Evolutionary conservation across 192 early-diverging fungal genomes (phyloP), one percentile per base, ranked within the genome.

Genomic region (Thoreauomyces humboldtii): DNA sequence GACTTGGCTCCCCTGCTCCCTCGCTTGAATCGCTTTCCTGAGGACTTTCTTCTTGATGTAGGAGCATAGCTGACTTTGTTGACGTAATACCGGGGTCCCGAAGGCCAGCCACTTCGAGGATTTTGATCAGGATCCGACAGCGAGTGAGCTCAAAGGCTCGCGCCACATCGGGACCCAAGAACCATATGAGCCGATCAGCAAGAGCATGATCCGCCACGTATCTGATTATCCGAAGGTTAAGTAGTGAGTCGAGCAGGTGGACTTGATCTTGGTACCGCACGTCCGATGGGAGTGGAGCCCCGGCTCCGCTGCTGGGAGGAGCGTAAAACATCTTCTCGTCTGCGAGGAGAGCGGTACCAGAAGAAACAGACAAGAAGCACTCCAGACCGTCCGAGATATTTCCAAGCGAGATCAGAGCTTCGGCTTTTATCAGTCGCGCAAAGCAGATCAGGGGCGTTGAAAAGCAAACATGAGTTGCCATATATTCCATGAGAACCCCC

Each of bases 171-270:
- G 24, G n/a, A n/a, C 67, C 67, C 11, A 44, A 34, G 35, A 69
- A 51, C 46, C n/a, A 35, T 29, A 28, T 36, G 17, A 69, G 35
- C 2, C 38, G 61, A 41, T 63, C 68, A 3, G 60, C 2, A 22
- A 70, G 12, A 0, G 37, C 43, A 33, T 70, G 68, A 24, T 70
- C 68, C 25, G 53, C 52, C 11, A 70, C 25, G 31, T 50, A 62
- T 0, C 61, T 36, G 24, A 70, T n/a, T 5, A 63, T 29, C 15
- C 53, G 50, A 3, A 70, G 32, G 25, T 63, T 70, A 15, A 25
- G 11, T 0, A 36, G 1, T 21, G 41, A 53, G 28, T 70, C 68
- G 14, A 70, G 62, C 25, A 70, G 7, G 15, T 38, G 47, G 11
- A 37, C 29, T 5, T 28, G 17, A n/a, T 70, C 60, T 1, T 70